Conservation (phyloP, 1,284 basidiomycete species). For the Ceraceosorus guamensis region DNA sequence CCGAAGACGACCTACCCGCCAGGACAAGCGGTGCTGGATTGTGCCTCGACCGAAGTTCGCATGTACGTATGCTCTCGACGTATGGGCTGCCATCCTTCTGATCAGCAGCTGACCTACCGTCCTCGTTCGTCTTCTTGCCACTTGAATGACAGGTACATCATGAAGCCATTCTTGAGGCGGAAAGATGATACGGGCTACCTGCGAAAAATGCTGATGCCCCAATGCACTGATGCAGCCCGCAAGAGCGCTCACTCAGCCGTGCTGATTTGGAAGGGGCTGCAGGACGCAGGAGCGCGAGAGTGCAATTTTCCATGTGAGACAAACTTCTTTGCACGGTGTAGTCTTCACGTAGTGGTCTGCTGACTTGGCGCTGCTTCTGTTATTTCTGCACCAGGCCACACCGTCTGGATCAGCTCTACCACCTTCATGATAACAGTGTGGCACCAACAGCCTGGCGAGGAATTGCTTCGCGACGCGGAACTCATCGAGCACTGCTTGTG, state of each 20-base stretch:
- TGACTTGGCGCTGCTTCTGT: too few relatives aligned
- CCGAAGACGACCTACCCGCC: slow-evolving; percentile 21
- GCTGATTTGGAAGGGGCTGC: too few relatives aligned
- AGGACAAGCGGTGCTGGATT: slow-evolving; percentile 27
- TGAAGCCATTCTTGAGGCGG: slow-evolving; percentile 36
- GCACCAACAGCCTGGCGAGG: slow-evolving; percentile 25
- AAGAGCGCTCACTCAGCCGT: slow-evolving; percentile 6
- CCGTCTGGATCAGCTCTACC: slow-evolving; percentile 27
- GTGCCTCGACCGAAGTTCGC: slow-evolving; percentile 30
- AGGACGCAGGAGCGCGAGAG: slow-evolving; percentile 22
- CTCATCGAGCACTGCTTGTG: slow-evolving; percentile 31
- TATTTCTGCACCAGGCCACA: too few relatives aligned
- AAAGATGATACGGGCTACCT: slow-evolving; percentile 3
- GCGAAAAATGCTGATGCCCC: slow-evolving; percentile 33
- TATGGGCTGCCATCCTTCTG: too few relatives aligned
- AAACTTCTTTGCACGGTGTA: slow-evolving; percentile 18
- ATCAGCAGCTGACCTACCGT: too few relatives aligned
- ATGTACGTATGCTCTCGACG: slow-evolving; percentile 3
- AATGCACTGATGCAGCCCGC: slow-evolving; percentile 30
- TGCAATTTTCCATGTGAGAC: too few relatives aligned
- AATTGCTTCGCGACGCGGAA: slow-evolving; percentile 24
- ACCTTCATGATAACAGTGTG: slow-evolving; percentile 43
- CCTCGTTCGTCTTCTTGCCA: too few relatives aligned
- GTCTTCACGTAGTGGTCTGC: too few relatives aligned
- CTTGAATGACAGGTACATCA: slow-evolving; percentile 17